Evolutionary conservation across 345 rosid genomes (phyloP), one percentile per base, ranked within the genome.

Genomic region (Populus nigra): DNA sequence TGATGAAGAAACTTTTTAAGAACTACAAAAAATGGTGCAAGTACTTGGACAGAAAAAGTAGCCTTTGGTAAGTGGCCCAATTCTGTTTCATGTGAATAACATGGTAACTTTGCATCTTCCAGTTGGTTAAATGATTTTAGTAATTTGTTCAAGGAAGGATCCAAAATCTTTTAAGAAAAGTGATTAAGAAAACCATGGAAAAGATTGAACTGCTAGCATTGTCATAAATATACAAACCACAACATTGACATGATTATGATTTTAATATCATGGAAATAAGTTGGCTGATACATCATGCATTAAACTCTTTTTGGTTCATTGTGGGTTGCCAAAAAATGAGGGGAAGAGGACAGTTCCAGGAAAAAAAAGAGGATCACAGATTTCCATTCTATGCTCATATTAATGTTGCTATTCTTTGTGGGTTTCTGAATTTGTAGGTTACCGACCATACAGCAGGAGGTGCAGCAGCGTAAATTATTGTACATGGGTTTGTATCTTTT

Each of bases 391-490:
- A 49, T 71, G n/a, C 11, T 63, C 50, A 13, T 68, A 4, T 35
- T 73, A 38, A 65, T 67, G 7, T 29, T 66, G n/a, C 16, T 35
- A 27, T 31, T 69, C 43, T 35, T 72, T 53, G 13, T 49, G 68
- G 45, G 11, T 59, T 73, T 83, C 50, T 67, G 38, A 65, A 67
- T 53, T 76, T 84, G 82, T 85, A 96, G 99, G 99, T 85, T 96
- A 84, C 99, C 99, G n/a, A 94, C 97, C 55, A 96, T 94, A 83
- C 99, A 96, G 71, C 99, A 96, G 83, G 99, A 96, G 83, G 94
- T 96, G 89, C 99, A 96, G 82, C 99, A 96, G 76, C 91, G 99
- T 33, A 96, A 94, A 78, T 85, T 96, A 81, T 81, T 96, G 22
- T 96, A 96, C 84, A 94, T 96, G 98, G 97, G 93, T 77, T 84